Conservation (phyloP, 495 filamentous ascomycete species). For the Aspergillus mulundensis region DNA sequence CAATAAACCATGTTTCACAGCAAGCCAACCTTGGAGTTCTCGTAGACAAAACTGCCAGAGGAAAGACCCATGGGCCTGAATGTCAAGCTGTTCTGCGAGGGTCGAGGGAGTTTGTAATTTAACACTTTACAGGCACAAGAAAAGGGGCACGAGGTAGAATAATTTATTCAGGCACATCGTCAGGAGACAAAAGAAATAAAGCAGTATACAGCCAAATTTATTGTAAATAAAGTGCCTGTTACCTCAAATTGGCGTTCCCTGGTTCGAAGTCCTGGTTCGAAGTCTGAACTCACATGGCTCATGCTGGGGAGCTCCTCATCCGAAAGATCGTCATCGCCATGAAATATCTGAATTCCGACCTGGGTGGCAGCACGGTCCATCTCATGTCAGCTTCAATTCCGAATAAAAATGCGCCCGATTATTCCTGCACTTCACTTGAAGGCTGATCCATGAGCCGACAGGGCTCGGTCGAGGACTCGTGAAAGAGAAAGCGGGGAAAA, state of each 20-base stretch:
- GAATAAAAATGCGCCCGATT: background rate
- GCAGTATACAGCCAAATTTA: background rate
- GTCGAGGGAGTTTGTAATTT: background rate
- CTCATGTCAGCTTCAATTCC: background rate
- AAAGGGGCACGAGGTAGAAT: background rate
- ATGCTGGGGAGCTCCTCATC: constrained; percentile 1
- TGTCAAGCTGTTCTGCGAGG: background rate
- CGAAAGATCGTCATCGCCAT: background rate
- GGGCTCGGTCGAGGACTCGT: background rate
- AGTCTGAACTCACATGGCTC: constrained; percentile 4
- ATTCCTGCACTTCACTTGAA: background rate
- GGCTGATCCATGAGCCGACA: background rate
- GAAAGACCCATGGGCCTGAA: background rate
- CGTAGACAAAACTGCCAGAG: background rate
- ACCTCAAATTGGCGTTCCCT: constrained; percentile 9
- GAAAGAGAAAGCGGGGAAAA: constrained; percentile 8
- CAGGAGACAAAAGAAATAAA: background rate
- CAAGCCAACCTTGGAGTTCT: background rate
- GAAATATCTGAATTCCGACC: background rate
- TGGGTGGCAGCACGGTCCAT: background rate
- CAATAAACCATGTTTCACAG: background rate
- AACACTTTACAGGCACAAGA: background rate
- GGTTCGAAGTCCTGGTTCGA: constrained; percentile 2
- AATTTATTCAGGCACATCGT: background rate
- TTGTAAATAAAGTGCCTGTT: background rate